These are phyloP conservation scores for Salix viminalis DNA, from an alignment of 345 rosid species.

Conservation along the genomic window DNA sequence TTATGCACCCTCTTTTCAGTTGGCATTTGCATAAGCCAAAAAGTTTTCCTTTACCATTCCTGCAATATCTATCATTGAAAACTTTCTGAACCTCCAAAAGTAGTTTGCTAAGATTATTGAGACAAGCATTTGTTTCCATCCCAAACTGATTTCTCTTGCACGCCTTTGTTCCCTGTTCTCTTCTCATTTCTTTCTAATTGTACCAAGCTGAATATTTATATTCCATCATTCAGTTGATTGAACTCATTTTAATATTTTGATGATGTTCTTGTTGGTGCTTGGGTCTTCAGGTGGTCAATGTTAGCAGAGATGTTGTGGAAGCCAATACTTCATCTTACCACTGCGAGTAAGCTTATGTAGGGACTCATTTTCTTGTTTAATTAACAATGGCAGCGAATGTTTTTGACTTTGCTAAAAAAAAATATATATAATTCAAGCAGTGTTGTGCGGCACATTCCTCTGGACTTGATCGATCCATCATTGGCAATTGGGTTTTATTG, in stretches of 20 bases:
- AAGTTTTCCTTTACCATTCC: background rate
- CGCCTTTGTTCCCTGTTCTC: background rate
- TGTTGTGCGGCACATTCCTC: conserved; percentile 49
- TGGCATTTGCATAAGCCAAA: background rate
- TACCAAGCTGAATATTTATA: background rate
- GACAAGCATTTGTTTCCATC: background rate
- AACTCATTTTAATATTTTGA: background rate
- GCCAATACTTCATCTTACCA: conserved; percentile 87
- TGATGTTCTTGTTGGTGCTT: background rate
- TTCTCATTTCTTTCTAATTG: background rate
- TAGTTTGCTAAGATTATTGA: conserved; percentile 5
- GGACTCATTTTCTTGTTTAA: background rate
- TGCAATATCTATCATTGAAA: background rate
- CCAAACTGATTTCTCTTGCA: background rate
- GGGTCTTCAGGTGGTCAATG: no score
- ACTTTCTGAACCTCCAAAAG: no score
- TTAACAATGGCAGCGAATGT: background rate
- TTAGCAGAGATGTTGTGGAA: conserved; percentile 48
- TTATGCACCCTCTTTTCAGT: background rate
- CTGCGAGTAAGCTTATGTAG: conserved; percentile 49
- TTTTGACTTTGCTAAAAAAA: background rate
- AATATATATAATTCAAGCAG: conserved; percentile 35
- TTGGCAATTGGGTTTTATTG: conserved; percentile 91
- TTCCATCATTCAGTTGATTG: background rate
- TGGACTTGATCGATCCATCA: conserved; percentile 81